These are phyloP conservation scores for Syzygium grande DNA, from an alignment of 345 rosid genomes.

Conservation along the genomic window DNA sequence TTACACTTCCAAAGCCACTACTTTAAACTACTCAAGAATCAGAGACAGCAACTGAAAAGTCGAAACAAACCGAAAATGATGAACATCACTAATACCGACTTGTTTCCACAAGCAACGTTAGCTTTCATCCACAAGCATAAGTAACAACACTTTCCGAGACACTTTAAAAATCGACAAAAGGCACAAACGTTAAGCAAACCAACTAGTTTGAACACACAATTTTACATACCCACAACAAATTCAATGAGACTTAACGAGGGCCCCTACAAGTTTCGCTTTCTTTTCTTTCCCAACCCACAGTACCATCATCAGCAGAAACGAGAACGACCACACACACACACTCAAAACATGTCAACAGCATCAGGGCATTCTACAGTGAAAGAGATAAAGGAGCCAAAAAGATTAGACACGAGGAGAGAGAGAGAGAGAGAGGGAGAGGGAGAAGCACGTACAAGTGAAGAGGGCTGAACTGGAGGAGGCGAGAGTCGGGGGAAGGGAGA, in stretches of 20 bases:
- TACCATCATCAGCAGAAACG: background rate
- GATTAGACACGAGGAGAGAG: background rate
- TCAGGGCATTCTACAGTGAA: background rate
- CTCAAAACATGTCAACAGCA: background rate
- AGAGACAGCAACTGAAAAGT: background rate
- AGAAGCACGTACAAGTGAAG: conserved; percentile 56
- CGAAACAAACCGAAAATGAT: background rate
- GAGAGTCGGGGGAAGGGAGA: conserved; percentile 51
- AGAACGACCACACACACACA: background rate
- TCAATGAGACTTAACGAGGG: background rate
- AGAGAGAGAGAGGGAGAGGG: background rate
- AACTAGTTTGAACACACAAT: background rate
- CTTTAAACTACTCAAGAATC: background rate
- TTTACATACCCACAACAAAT: background rate
- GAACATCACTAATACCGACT: background rate
- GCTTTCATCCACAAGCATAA: background rate
- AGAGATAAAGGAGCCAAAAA: background rate
- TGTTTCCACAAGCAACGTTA: background rate
- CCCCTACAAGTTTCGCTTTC: background rate
- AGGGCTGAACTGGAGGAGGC: conserved; percentile 61
- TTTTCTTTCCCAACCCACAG: background rate
- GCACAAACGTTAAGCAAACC: background rate
- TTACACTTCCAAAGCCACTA: background rate
- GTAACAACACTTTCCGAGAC: background rate
- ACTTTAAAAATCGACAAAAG: background rate